Evolutionary conservation across 768 basidiomycete species (phyloP).

Genomic region (Sporobolomyces roseus): DNA sequence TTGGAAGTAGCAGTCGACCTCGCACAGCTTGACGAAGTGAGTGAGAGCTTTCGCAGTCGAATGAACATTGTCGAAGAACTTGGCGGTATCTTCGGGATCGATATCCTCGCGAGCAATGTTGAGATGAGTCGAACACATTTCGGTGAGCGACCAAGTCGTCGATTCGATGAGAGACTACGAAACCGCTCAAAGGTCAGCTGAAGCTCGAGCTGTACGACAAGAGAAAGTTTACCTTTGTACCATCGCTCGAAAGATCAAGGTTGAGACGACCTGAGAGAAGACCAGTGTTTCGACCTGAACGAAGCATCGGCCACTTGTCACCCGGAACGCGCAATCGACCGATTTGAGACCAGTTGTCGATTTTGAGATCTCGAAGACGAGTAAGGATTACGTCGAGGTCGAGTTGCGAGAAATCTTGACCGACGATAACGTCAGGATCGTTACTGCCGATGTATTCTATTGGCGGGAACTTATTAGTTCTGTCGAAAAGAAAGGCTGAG

Average conservation of each 20-base stretch:
- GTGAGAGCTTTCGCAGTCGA: constrained; percentile 70
- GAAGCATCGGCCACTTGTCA: constrained; percentile 72
- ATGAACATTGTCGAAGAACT: constrained; percentile 79
- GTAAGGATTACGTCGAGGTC: constrained; percentile 90
- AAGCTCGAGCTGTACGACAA: too few species aligned
- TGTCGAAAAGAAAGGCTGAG: not conserved
- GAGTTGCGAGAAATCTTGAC: constrained; percentile 88
- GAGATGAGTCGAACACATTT: constrained; percentile 91
- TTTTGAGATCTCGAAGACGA: constrained; percentile 83
- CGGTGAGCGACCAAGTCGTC: constrained; percentile 95
- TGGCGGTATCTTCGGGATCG: constrained; percentile 88
- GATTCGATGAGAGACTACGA: constrained; percentile 88
- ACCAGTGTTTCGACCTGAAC: constrained; percentile 74
- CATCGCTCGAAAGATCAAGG: constrained; percentile 90
- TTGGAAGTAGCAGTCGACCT: constrained; percentile 90
- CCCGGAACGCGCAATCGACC: constrained; percentile 71
- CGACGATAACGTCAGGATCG: constrained; percentile 91
- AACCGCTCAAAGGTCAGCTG: not conserved
- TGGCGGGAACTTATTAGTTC: not conserved
- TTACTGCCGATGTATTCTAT: constrained; percentile 63
- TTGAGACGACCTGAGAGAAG: constrained; percentile 80
- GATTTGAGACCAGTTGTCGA: constrained; percentile 89
- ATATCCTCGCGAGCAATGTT: constrained; percentile 84
- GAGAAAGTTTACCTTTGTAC: constrained; percentile 89
- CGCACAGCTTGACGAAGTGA: constrained; percentile 87